phyloP scores from a whole-genome alignment of 192 early-diverging fungal species.

The Funneliformis mosseae region DNA sequence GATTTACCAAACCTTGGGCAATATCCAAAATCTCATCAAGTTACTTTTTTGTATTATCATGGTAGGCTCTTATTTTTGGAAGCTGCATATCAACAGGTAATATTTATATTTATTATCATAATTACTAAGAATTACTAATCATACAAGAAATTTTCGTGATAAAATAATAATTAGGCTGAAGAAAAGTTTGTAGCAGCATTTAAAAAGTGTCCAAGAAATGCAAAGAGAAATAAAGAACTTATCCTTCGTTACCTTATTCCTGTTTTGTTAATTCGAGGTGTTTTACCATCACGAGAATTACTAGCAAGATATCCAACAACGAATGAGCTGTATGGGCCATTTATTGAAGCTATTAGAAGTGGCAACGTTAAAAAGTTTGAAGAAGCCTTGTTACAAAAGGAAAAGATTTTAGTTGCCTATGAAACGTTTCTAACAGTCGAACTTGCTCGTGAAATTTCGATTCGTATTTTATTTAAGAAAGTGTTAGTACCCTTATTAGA shows the following conservation, averaged over 20 bases:
- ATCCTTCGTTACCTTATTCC: constrained; percentile 86
- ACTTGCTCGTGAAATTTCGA: constrained; percentile 65
- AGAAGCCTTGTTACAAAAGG: constrained; percentile 52
- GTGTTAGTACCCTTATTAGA: constrained; percentile 54
- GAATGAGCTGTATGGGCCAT: constrained; percentile 58
- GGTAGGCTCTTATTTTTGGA: constrained; percentile 87
- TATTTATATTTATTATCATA: neutral
- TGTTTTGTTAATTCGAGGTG: constrained; percentile 70
- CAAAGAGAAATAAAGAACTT: constrained; percentile 55
- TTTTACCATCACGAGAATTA: constrained; percentile 63
- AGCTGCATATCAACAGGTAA: constrained; percentile 73
- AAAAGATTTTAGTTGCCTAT: constrained; percentile 60
- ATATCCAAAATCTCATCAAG: constrained; percentile 85
- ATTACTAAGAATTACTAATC: neutral
- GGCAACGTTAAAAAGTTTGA: constrained; percentile 84
- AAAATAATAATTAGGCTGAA: constrained; percentile 52
- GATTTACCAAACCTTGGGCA: constrained; percentile 75
- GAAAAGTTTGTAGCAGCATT: constrained; percentile 55
- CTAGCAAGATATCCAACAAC: constrained; percentile 66
- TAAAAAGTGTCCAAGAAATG: constrained; percentile 42
- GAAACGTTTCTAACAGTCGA: constrained; percentile 88
- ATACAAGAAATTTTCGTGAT: neutral
- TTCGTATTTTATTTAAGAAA: constrained; percentile 78
- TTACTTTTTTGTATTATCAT: constrained; percentile 84
- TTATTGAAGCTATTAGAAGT: constrained; percentile 65